phyloP scores from a whole-genome alignment of 2,329 filamentous ascomycete species.

The Cordyceps farinosa region DNA sequence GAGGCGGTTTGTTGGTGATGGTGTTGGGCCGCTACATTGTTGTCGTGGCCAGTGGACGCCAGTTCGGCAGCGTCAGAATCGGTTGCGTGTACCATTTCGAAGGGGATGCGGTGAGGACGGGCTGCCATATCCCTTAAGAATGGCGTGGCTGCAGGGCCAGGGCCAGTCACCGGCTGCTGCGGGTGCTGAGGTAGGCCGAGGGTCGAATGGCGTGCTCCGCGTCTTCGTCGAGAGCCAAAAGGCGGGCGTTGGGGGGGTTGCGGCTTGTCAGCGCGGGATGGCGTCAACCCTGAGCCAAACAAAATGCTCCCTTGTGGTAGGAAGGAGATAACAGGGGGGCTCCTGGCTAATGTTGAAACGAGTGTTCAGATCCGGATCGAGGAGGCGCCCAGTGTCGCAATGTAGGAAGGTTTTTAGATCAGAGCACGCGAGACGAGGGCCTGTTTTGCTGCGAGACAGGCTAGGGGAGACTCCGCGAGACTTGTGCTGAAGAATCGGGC shows the following conservation, averaged over 20 bases:
- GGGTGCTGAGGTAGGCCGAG: slow-evolving; percentile 13
- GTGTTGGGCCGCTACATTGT: slow-evolving; percentile 12
- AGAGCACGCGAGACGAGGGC: background rate
- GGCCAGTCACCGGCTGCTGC: slow-evolving; percentile 14
- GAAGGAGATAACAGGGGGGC: background rate
- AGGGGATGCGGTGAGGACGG: slow-evolving; percentile 9
- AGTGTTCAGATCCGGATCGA: background rate
- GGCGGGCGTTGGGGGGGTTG: slow-evolving; percentile 1
- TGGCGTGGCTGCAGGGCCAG: slow-evolving; percentile 13
- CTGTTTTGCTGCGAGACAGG: slow-evolving; percentile 8
- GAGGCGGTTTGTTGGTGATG: slow-evolving; percentile 5
- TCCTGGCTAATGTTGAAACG: slow-evolving; percentile 2
- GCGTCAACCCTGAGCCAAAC: slow-evolving; percentile 10
- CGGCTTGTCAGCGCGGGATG: slow-evolving; percentile 14
- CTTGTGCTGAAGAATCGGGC: slow-evolving; percentile 12
- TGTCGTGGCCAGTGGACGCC: slow-evolving; percentile 9
- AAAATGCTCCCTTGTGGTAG: background rate
- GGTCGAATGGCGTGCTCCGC: slow-evolving; percentile 19
- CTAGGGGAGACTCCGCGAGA: slow-evolving; percentile 2
- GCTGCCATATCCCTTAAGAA: slow-evolving; percentile 13
- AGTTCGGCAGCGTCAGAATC: slow-evolving; percentile 8
- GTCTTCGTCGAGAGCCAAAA: background rate
- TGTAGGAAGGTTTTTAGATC: slow-evolving; percentile 1
- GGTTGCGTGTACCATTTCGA: slow-evolving; percentile 13
- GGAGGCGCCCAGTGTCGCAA: background rate